Evolutionary conservation across 768 basidiomycete species (phyloP).

Genomic region (Russula foetens): DNA sequence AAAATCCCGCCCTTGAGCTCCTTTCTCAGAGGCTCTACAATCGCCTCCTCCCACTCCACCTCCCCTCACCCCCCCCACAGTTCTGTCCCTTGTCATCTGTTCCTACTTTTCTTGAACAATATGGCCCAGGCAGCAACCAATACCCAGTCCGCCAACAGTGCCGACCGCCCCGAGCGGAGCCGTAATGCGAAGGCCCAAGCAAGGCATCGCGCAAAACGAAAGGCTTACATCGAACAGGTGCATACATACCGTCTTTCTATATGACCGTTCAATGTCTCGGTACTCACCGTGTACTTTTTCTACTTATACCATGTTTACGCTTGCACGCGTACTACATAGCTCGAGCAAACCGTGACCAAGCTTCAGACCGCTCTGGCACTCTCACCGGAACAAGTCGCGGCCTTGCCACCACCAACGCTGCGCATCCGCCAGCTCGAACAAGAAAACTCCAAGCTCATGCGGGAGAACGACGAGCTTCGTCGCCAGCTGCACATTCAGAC

Average conservation of each 20-base stretch:
- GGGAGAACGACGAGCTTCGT: conserved; percentile 70
- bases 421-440: conserved; percentile 80
- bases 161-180: conserved; percentile 56
- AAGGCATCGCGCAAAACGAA: conserved; percentile 83
- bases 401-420: conserved; percentile 60
- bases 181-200: conserved; percentile 87
- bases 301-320: background rate
- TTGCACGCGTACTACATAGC: conserved; percentile 31
- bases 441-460: conserved; percentile 61
- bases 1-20: conserved; percentile 8
- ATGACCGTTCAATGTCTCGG: background rate
- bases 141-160: background rate
- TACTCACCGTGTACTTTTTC: background rate
- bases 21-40: background rate
- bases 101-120: background rate
- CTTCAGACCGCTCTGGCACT: conserved; percentile 68
- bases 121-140: conserved; percentile 9
- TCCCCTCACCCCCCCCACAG: background rate
- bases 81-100: background rate
- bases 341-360: conserved; percentile 81
- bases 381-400: conserved; percentile 65
- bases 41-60: background rate
- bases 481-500: conserved; percentile 40
- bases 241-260: background rate
- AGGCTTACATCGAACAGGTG: conserved; percentile 89